These are phyloP conservation scores for Chloris gayana DNA, from an alignment of 176 grass and related monocot species.

Conservation along the genomic window DNA sequence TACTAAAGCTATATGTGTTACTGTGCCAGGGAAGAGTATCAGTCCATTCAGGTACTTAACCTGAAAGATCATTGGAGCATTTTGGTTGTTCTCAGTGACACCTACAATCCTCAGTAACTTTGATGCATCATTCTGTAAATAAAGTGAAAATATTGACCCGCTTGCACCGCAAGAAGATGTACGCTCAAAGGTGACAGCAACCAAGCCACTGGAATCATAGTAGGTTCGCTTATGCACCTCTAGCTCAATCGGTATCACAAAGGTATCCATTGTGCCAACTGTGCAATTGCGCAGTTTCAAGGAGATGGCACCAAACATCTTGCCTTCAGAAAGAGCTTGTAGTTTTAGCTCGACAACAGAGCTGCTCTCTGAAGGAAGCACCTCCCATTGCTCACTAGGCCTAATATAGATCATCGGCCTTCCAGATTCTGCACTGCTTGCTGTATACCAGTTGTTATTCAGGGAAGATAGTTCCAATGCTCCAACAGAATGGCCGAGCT, in stretches of 20 bases:
- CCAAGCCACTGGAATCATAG: slow-evolving; percentile 48
- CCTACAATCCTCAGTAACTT: slow-evolving; percentile 55
- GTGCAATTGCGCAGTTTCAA: slow-evolving; percentile 68
- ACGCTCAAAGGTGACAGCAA: slow-evolving; percentile 66
- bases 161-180: slow-evolving; percentile 53
- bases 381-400: slow-evolving; percentile 69
- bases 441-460: slow-evolving; percentile 62
- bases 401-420: slow-evolving; percentile 64
- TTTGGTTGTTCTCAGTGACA: slow-evolving; percentile 55
- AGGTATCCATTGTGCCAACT: slow-evolving; percentile 39
- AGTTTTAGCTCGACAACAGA: slow-evolving; percentile 64
- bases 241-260: slow-evolving; percentile 84
- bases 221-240: slow-evolving; percentile 61
- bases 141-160: slow-evolving; percentile 69
- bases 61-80: slow-evolving; percentile 59
- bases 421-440: slow-evolving; percentile 47
- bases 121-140: slow-evolving; percentile 64
- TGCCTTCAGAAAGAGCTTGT: slow-evolving; percentile 66
- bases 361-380: slow-evolving; percentile 56
- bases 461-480: slow-evolving; percentile 44
- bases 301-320: slow-evolving; percentile 80
- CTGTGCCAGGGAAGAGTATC: slow-evolving; percentile 69
- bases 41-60: slow-evolving; percentile 67
- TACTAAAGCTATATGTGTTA: slow-evolving; percentile 77
- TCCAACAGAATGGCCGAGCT: slow-evolving; percentile 39